phyloP scores from a whole-genome alignment of 148 eudicot species.

The Vaccinium corymbosum region DNA sequence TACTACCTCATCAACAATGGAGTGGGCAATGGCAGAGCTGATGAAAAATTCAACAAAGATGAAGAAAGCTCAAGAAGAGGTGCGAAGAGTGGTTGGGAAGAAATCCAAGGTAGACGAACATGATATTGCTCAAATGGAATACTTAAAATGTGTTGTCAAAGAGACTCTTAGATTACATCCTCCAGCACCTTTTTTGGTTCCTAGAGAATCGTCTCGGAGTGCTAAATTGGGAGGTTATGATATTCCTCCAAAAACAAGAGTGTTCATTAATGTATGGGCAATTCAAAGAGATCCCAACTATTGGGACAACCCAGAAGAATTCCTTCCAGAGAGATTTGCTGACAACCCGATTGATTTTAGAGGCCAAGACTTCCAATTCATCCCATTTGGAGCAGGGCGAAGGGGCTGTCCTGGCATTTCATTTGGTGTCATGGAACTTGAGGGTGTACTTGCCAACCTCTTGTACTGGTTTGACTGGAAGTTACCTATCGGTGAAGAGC shows the following conservation, averaged over 20 bases:
- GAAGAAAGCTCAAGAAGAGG: conserved; percentile 19
- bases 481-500: not conserved
- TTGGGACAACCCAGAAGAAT: conserved; percentile 38
- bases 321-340: conserved; percentile 37
- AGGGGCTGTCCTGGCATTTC: conserved; percentile 33
- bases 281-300: conserved; percentile 27
- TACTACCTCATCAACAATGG: conserved; percentile 3
- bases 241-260: conserved; percentile 26
- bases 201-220: not conserved
- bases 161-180: conserved; percentile 21
- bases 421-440: conserved; percentile 14
- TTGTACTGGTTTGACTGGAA: conserved; percentile 8
- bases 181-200: conserved; percentile 7
- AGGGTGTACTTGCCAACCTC: conserved; percentile 9
- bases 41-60: conserved; percentile 4
- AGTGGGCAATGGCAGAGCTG: conserved; percentile 18
- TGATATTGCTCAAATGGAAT: conserved; percentile 5
- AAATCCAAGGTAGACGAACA: not conserved
- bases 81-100: conserved; percentile 7
- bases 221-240: conserved; percentile 22
- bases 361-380: conserved; percentile 31
- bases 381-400: conserved; percentile 43
- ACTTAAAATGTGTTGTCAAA: conserved; percentile 19
- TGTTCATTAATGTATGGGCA: conserved; percentile 33
- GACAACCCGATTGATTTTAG: conserved; percentile 20